Conservation (phyloP, 108 stramenopile species). For the Tribonema minus region DNA sequence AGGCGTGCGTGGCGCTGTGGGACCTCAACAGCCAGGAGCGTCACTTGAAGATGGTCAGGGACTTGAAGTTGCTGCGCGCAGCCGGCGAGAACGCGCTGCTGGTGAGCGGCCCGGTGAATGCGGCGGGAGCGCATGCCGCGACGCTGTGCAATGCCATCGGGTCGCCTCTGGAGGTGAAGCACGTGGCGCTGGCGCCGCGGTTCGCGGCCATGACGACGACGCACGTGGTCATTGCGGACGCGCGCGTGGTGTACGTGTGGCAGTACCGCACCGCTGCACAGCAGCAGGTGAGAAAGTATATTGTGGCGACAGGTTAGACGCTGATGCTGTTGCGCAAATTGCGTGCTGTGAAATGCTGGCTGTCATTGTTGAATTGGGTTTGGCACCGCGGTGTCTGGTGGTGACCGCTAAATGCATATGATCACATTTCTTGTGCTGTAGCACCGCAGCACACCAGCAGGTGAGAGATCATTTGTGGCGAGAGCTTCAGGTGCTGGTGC, state of each 20-base stretch:
- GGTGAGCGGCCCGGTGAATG: too few species aligned
- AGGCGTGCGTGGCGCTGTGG: too few species aligned
- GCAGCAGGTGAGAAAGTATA: background rate
- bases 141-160: slow-evolving; percentile 56
- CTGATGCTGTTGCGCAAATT: too few species aligned
- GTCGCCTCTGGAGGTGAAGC: slow-evolving; percentile 34
- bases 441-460: too few species aligned
- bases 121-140: too few species aligned
- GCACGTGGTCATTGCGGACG: slow-evolving; percentile 52
- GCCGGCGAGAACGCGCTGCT: slow-evolving; percentile 5
- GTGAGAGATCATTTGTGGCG: too few species aligned
- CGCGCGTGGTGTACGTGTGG: slow-evolving; percentile 57
- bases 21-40: slow-evolving; percentile 48
- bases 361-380: too few species aligned
- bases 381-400: too few species aligned
- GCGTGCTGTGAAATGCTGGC: too few species aligned
- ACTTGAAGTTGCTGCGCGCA: background rate
- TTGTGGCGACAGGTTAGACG: background rate
- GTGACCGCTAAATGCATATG: too few species aligned
- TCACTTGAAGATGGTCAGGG: slow-evolving; percentile 15
- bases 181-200: slow-evolving; percentile 16
- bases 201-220: slow-evolving; percentile 44
- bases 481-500: too few species aligned
- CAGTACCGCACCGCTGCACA: slow-evolving; percentile 62
- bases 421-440: too few species aligned